A percentile compares a stretch with the other conserved stretches of the same genome.
Conservation (phyloP, 805 yeast genomes). For the Yueomyces sp. region DNA sequence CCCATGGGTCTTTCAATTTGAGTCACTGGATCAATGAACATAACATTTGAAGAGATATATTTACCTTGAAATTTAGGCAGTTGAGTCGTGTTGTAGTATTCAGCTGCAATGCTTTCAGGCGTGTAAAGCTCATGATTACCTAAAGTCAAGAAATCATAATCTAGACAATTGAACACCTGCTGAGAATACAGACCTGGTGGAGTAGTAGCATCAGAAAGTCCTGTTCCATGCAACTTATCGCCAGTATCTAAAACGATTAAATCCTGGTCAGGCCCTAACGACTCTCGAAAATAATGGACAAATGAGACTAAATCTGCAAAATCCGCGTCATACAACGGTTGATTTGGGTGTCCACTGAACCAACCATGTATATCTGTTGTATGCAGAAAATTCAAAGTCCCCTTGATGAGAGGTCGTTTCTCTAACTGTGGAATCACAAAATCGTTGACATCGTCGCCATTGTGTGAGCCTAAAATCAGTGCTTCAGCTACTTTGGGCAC, state of each 20-base stretch:
- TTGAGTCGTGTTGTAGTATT: slow-evolving; percentile 45
- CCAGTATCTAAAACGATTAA: slow-evolving; percentile 75
- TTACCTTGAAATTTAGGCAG: slow-evolving; percentile 39
- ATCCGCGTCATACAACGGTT: slow-evolving; percentile 63
- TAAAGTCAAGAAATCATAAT: slow-evolving; percentile 67
- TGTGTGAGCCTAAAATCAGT: no score
- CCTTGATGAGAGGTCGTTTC: slow-evolving; percentile 28
- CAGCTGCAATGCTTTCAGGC: slow-evolving; percentile 49
- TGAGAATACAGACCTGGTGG: slow-evolving; percentile 60
- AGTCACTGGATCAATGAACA: slow-evolving; percentile 27
- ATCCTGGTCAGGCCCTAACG: slow-evolving; percentile 34
- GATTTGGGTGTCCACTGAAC: slow-evolving; percentile 82
- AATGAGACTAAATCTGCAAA: slow-evolving; percentile 90
- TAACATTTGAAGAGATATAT: slow-evolving; percentile 65
- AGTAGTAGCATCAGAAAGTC: slow-evolving; percentile 62
- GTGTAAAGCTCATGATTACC: slow-evolving; percentile 88
- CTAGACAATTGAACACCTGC: slow-evolving; percentile 45
- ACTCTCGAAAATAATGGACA: slow-evolving; percentile 32
- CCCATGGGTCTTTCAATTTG: slow-evolving; percentile 50
- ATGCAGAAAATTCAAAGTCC: slow-evolving; percentile 72
- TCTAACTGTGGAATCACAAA: background rate
- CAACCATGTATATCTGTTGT: slow-evolving; percentile 98
- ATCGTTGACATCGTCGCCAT: no score
- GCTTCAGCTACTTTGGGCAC: no score
- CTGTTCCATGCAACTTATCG: slow-evolving; percentile 91